phyloP scores from a whole-genome alignment of 192 early-diverging fungal genomes.

The Obelidium mucronatum region DNA sequence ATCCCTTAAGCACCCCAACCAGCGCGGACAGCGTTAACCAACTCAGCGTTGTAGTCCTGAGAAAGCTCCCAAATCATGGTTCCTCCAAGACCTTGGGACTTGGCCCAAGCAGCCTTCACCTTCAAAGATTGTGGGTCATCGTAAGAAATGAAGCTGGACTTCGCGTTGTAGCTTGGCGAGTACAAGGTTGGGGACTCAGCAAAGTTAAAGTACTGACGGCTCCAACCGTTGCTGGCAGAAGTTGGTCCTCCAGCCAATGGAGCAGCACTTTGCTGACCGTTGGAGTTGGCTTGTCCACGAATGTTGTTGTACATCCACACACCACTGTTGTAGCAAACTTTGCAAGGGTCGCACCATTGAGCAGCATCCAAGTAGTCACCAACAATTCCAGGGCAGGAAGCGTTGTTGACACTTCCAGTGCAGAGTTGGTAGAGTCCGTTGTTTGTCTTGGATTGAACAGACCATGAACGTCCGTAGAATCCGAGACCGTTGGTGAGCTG shows the following conservation, averaged over 20 bases:
- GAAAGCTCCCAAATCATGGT: constrained; percentile 64
- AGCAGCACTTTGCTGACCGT: constrained; percentile 55
- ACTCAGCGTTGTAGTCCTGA: constrained; percentile 4
- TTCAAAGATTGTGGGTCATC: no score
- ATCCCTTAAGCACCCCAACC: no score
- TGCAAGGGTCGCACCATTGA: constrained; percentile 13
- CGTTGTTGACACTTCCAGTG: background rate
- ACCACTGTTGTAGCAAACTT: constrained; percentile 36
- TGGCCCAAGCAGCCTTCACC: no score
- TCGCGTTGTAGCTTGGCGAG: constrained; percentile 54
- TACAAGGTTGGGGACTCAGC: no score
- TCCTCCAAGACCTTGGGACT: no score
- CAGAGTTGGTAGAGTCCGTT: constrained; percentile 27
- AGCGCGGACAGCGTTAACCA: background rate
- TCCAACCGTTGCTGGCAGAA: constrained; percentile 60
- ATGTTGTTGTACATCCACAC: no score
- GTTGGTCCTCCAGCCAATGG: constrained; percentile 43
- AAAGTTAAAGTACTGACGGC: constrained; percentile 58
- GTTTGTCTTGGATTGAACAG: constrained; percentile 7
- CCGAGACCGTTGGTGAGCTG: constrained; percentile 3
- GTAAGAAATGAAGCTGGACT: constrained; percentile 67
- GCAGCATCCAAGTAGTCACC: constrained; percentile 31
- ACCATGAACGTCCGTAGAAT: no score
- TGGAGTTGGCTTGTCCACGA: constrained; percentile 6
- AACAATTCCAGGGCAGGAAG: constrained; percentile 3